phyloP scores from a whole-genome alignment of 768 basidiomycete species.

The Pleurotus sapidus region DNA sequence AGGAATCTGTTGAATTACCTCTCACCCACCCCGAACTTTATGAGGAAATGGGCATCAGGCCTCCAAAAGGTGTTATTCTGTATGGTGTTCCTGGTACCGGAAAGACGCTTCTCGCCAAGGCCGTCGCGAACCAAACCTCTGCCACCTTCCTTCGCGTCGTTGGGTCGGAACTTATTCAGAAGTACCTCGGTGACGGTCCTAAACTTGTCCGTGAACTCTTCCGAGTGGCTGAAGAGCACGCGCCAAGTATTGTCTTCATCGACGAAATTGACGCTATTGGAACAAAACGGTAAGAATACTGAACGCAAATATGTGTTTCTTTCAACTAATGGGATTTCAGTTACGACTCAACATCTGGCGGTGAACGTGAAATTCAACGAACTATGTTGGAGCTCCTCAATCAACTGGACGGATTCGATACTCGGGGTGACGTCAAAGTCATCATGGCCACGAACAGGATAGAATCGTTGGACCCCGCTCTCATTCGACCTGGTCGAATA shows the following conservation, averaged over 20 bases:
- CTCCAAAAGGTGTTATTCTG: conserved; percentile 99
- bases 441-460: conserved; percentile 99
- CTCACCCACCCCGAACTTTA: conserved; percentile 97
- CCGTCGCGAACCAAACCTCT: conserved; percentile 97
- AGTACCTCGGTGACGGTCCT: conserved; percentile 98
- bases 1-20: conserved; percentile 98
- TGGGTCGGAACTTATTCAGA: conserved; percentile 97
- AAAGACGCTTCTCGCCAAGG: conserved; percentile 96
- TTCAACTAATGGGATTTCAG: conserved; percentile 35
- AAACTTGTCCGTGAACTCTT: conserved; percentile 98
- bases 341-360: conserved; percentile 97
- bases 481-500: conserved; percentile 97
- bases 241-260: conserved; percentile 98
- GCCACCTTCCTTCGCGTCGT: conserved; percentile 98
- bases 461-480: conserved; percentile 94
- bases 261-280: conserved; percentile 99
- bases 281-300: conserved; percentile 79
- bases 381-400: conserved; percentile 99
- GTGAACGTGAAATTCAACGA: conserved; percentile 98
- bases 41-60: conserved; percentile 99
- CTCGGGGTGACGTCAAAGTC: conserved; percentile 98
- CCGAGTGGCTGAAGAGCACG: conserved; percentile 95
- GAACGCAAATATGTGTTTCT: background rate
- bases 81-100: conserved; percentile 99
- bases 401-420: conserved; percentile 99